Conservation (phyloP, 768 basidiomycete genomes). For the Phanerochaete sordida region DNA sequence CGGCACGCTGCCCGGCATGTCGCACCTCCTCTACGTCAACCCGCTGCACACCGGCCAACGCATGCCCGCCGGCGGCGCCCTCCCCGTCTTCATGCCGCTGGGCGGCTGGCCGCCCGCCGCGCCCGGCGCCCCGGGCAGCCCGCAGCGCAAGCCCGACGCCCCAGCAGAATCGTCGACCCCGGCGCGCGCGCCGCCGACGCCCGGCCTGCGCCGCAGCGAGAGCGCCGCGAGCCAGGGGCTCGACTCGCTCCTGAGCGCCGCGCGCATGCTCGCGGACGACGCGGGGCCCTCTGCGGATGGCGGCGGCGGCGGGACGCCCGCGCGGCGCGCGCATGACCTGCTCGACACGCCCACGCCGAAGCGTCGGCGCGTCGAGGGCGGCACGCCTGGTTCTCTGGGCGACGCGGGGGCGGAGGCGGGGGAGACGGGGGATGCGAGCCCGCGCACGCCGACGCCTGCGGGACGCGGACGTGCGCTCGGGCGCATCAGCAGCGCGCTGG, state of each 20-base stretch:
- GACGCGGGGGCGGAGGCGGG: not conserved
- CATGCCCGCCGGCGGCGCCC: not conserved
- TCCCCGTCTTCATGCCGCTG: not conserved
- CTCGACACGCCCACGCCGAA: constrained; percentile 2
- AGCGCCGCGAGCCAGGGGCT: constrained; percentile 22
- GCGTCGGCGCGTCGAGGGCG: not conserved
- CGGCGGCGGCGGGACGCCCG: too few species aligned
- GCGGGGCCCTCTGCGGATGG: too few species aligned
- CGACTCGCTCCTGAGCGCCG: constrained; percentile 59
- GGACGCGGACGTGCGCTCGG: not conserved
- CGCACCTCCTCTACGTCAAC: constrained; percentile 1
- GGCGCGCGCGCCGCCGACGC: not conserved
- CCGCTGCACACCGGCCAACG: not conserved
- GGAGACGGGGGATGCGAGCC: too few species aligned
- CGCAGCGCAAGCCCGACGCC: not conserved
- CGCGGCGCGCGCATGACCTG: not conserved
- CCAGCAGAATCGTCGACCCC: not conserved
- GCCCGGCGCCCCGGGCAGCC: too few species aligned
- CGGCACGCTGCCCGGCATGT: not conserved
- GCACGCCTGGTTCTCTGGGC: constrained; percentile 4
- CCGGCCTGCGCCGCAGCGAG: not conserved
- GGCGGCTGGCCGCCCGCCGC: not conserved
- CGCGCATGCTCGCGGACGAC: constrained; percentile 51
- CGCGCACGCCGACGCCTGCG: not conserved
- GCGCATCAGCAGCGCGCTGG: constrained; percentile 49